phyloP scores from a whole-genome alignment of 305 asterid genomes.

The Fraxinus sp. region DNA sequence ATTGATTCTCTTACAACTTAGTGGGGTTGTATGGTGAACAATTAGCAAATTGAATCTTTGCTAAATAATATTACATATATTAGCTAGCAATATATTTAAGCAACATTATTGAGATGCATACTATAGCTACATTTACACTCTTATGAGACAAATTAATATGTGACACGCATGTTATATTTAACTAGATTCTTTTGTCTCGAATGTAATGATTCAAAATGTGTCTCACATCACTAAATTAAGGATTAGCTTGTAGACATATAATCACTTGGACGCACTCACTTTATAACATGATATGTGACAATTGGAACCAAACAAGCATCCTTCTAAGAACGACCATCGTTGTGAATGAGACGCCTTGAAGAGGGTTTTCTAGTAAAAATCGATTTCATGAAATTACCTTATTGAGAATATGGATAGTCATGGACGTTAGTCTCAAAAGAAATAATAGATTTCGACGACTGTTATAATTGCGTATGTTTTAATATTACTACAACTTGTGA shows the following conservation, averaged over 20 bases:
- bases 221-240: not conserved
- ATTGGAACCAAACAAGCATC: not conserved
- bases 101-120: conserved; percentile 3
- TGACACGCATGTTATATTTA: not conserved
- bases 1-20: not conserved
- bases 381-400: not conserved
- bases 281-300: not conserved
- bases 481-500: not conserved
- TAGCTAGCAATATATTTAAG: not conserved
- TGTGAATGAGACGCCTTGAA: not conserved
- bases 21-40: not conserved
- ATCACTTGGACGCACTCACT: not conserved
- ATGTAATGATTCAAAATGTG: not conserved
- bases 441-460: not conserved
- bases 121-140: conserved; percentile 23
- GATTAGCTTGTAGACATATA: not conserved
- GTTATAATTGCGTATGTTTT: not conserved
- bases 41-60: not conserved
- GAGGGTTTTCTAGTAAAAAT: not conserved
- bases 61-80: not conserved
- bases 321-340: not conserved
- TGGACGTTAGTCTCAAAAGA: not conserved
- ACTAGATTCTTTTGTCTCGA: not conserved
- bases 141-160: conserved; percentile 10
- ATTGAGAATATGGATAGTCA: not conserved